A percentile compares a stretch with the other conserved stretches of the same genome.
phyloP scores from a whole-genome alignment of 2,329 filamentous ascomycete species.

The Epichloe sp. region DNA sequence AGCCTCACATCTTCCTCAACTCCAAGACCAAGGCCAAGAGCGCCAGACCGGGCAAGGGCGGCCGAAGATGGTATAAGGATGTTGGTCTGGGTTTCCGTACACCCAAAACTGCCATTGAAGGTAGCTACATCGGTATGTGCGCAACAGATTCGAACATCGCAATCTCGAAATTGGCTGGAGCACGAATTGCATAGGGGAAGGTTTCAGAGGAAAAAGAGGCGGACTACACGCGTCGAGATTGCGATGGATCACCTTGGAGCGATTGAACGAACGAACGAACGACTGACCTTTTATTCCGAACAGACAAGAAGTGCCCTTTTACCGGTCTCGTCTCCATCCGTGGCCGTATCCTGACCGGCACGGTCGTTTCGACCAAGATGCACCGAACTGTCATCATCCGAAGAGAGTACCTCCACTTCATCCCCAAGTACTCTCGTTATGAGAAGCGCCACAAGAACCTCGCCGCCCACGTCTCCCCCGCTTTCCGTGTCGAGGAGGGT shows the following conservation, averaged over 20 bases:
- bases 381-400: conserved; percentile 99
- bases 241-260: background rate
- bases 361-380: conserved; percentile 99
- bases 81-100: conserved; percentile 98
- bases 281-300: conserved; percentile 8
- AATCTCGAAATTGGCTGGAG: conserved; percentile 5
- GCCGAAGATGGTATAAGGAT: conserved; percentile 96
- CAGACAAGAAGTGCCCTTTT: conserved; percentile 99
- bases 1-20: conserved; percentile 99
- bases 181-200: background rate
- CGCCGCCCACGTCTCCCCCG: conserved; percentile 94
- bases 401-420: conserved; percentile 99
- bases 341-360: conserved; percentile 98
- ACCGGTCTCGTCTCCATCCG: conserved; percentile 98
- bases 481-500: conserved; percentile 99
- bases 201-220: background rate
- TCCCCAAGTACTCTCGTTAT: conserved; percentile 99
- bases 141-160: conserved; percentile 6
- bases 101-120: conserved; percentile 97
- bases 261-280: background rate
- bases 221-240: background rate
- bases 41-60: conserved; percentile 77
- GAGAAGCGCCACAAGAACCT: conserved; percentile 99
- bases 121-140: conserved; percentile 93
- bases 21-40: conserved; percentile 82